These are phyloP conservation scores for Pythium periplocum DNA, from an alignment of 352 stramenopile genomes.

Conservation along the genomic window DNA sequence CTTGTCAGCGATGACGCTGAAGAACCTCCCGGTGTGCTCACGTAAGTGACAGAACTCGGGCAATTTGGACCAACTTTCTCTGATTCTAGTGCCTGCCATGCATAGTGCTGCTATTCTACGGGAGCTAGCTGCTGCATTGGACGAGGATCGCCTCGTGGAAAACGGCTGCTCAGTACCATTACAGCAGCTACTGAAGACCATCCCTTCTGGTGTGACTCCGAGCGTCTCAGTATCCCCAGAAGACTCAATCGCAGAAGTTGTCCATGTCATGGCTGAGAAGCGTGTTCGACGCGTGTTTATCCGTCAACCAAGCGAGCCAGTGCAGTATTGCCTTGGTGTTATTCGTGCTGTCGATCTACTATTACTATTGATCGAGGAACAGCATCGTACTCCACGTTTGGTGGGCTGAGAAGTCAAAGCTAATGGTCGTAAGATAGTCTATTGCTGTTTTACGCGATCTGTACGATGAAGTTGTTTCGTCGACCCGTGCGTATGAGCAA, in stretches of 20 bases:
- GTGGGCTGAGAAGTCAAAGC: slow-evolving; percentile 1
- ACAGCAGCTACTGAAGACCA: slow-evolving; percentile 13
- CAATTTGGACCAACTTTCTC: too few species aligned
- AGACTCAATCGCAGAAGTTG: slow-evolving; percentile 34
- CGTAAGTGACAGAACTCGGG: not conserved
- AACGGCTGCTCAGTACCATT: slow-evolving; percentile 18
- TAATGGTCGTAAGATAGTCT: too few species aligned
- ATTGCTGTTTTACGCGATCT: slow-evolving; percentile 16
- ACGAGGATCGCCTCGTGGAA: too few species aligned
- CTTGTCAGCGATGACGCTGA: not conserved
- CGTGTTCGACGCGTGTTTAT: slow-evolving; percentile 31
- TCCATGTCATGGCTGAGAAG: slow-evolving; percentile 38
- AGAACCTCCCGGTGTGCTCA: not conserved
- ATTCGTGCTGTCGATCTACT: slow-evolving; percentile 51
- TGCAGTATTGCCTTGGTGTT: slow-evolving; percentile 13
- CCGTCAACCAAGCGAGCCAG: not conserved
- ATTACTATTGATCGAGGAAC: slow-evolving; percentile 40
- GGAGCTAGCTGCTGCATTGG: slow-evolving; percentile 4
- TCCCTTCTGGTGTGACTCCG: slow-evolving; percentile 1
- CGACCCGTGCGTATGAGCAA: slow-evolving; percentile 67
- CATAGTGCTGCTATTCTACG: not conserved
- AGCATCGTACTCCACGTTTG: slow-evolving; percentile 24
- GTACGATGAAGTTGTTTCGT: slow-evolving; percentile 80
- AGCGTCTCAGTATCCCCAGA: slow-evolving; percentile 20
- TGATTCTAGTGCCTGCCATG: too few species aligned